Conservation (phyloP, 306 rosid species). For the Trifolium repens region DNA sequence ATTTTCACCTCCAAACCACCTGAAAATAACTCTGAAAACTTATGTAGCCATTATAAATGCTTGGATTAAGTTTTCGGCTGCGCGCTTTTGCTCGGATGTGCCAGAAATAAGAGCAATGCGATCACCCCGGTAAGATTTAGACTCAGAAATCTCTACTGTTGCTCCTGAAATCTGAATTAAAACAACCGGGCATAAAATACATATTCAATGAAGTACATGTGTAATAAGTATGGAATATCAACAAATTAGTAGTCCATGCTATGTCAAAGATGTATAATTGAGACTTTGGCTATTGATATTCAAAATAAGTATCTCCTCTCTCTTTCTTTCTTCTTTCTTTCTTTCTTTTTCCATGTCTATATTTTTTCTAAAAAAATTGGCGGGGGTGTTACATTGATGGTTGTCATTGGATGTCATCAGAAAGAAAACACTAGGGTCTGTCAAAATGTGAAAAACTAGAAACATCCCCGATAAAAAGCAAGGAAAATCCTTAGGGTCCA, state of each 20-base stretch:
- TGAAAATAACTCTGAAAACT: conserved; percentile 47
- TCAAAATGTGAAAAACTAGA: neutral
- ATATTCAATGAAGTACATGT: conserved; percentile 22
- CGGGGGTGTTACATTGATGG: neutral
- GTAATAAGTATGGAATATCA: conserved; percentile 24
- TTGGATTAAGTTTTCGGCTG: conserved; percentile 94
- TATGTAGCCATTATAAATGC: conserved; percentile 94
- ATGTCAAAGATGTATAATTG: conserved; percentile 10
- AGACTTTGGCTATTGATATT: neutral
- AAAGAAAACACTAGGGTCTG: neutral
- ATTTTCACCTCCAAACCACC: conserved; percentile 65
- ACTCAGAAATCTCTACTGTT: conserved; percentile 78
- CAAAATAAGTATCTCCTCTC: neutral
- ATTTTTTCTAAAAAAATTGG: neutral
- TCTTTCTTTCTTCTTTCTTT: neutral
- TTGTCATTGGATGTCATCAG: neutral
- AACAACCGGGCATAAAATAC: conserved; percentile 46
- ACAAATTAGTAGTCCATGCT: conserved; percentile 30
- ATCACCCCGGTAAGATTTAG: conserved; percentile 81
- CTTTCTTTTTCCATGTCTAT: neutral
- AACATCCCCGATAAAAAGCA: neutral
- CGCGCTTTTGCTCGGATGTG: conserved; percentile 85
- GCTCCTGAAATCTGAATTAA: conserved; percentile 95
- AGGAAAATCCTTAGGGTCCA: too few species aligned
- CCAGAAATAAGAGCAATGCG: conserved; percentile 88